Evolutionary conservation across 768 basidiomycete species (phyloP).

Genomic region (Mycena polygramma): DNA sequence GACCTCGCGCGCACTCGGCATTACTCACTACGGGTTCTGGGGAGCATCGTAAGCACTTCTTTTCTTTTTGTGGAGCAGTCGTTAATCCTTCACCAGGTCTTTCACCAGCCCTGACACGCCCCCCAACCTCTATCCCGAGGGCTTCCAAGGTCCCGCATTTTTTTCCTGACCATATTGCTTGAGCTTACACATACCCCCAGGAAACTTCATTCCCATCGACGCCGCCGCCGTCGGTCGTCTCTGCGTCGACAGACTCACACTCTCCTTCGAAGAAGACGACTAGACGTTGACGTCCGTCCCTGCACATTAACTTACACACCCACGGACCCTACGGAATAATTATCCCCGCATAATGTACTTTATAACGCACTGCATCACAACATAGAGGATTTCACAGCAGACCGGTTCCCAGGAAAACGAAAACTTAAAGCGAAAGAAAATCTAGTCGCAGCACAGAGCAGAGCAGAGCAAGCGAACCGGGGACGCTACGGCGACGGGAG

Average conservation of each 20-base stretch:
- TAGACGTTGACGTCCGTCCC: slow-evolving; percentile 40
- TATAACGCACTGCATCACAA: slow-evolving; percentile 1
- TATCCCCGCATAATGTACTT: slow-evolving; percentile 20
- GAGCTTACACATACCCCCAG: slow-evolving; percentile 41
- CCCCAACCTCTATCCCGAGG: slow-evolving; percentile 79
- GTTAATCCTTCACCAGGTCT: slow-evolving; percentile 53
- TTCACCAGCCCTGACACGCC: slow-evolving; percentile 85
- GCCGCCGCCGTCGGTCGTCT: slow-evolving; percentile 75
- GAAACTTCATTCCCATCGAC: slow-evolving; percentile 88
- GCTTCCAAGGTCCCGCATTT: slow-evolving; percentile 72
- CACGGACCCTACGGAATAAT: slow-evolving; percentile 10
- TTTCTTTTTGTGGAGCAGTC: neutral
- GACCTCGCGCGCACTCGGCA: slow-evolving; percentile 62
- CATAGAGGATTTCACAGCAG: neutral
- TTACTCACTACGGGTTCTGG: slow-evolving; percentile 91
- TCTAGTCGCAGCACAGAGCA: no score
- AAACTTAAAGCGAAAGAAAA: no score
- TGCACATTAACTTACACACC: slow-evolving; percentile 11
- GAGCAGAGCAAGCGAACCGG: neutral
- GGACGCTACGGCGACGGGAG: neutral
- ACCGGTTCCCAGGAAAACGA: no score
- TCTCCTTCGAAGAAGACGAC: slow-evolving; percentile 74
- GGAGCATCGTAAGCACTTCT: slow-evolving; percentile 64
- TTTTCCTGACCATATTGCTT: neutral
- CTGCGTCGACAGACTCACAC: slow-evolving; percentile 67